Evolutionary conservation across 1,284 basidiomycete genomes (phyloP).

Genomic region (Vanrija sp.): DNA sequence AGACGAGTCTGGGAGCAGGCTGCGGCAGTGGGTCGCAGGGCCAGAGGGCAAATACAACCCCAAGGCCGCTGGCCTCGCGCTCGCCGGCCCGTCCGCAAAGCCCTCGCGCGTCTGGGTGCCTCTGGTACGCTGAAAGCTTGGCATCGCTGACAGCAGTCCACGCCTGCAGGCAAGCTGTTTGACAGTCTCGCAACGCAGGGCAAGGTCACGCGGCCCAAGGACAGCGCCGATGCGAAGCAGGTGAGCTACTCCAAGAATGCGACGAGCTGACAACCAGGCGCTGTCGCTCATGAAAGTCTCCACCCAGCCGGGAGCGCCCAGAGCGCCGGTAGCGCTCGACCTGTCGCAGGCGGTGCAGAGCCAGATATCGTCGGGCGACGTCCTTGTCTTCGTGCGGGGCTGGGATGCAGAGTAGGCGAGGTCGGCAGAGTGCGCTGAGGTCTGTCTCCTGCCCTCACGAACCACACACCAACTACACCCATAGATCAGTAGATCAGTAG

Average conservation of each 20-base stretch:
- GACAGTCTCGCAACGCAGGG: constrained; percentile 19
- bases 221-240: neutral
- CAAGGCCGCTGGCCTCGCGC: constrained; percentile 6
- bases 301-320: constrained; percentile 5
- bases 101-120: constrained; percentile 24
- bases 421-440: no score
- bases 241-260: neutral
- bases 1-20: constrained; percentile 8
- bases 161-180: constrained; percentile 27
- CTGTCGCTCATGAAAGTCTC: constrained; percentile 17
- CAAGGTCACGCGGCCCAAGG: constrained; percentile 12
- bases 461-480: no score
- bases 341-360: constrained; percentile 17
- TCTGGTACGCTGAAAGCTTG: constrained; percentile 9
- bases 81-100: constrained; percentile 7
- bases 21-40: constrained; percentile 18
- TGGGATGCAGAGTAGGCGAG: neutral
- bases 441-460: no score
- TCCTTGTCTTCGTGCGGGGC: constrained; percentile 22
- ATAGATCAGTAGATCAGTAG: no score
- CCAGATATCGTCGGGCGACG: constrained; percentile 20
- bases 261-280: constrained; percentile 10
- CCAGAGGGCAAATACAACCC: constrained; percentile 9
- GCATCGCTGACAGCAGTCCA: constrained; percentile 15
- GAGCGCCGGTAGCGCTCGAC: constrained; percentile 9